Base-by-base conservation (phyloP, 1,284 basidiomycete species). In the Schizophyllum amplum region DNA sequence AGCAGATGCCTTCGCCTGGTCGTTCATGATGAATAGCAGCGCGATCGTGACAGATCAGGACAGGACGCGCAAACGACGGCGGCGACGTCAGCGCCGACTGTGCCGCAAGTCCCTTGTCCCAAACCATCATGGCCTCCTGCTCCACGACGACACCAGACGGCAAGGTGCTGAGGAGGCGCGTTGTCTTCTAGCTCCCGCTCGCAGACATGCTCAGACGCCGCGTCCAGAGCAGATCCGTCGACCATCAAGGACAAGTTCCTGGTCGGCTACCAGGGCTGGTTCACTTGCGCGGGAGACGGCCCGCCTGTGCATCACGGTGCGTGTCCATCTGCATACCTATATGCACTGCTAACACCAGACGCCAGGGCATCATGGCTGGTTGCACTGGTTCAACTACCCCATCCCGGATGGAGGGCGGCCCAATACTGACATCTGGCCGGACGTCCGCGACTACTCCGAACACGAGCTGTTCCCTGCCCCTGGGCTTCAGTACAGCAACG, bases 231-330 rank as follows among this genome's bases (percentile, higher is more conserved):
- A n/a, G 70, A 75, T 62, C 75, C 77, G 50, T 72, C 73, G 24
- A 79, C 76, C 26, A 79, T 81, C 53, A 85, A 89, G 59, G 81
- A 89, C 71, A 92, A 91, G 65, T 83, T 90, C 65, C 70, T 92
- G 22, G 86, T 90, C 0, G 89, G 89, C 24, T 91, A 92, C 66
- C 89, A 91, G 68, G 89, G 87, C 67, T 91, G 89, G 89, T 88
- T 86, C 65, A 84, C 82, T n/a, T 87, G 84, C 64, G 69, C 72
- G 2, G 83, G 82, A 24, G 86, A 88, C 63, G 86, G 86, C 4
- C 74, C 78, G 54, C 81, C 83, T 13, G 74, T 88, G 46, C 78
- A 75, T 56, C 81, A 80, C 66, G 82, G 84, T 77, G 59, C 57
- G 71, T 57, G 27, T n/a, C 53, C 47, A 52, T 17, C 25, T 24